phyloP scores from a whole-genome alignment of 176 grass and related monocot genomes.

The Bromus sterilis region DNA sequence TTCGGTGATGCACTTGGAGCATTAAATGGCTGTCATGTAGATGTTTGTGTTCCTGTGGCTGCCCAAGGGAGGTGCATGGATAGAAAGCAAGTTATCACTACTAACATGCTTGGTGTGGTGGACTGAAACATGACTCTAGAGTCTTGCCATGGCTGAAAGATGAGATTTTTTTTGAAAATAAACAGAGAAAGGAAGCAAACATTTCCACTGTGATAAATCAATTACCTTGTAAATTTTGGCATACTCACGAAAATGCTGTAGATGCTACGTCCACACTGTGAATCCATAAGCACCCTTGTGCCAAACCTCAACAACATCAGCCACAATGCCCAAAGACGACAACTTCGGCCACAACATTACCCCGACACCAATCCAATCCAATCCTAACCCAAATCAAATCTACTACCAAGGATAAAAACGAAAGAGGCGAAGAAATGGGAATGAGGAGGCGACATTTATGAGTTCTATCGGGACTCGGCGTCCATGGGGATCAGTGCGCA shows the following conservation, averaged over 20 bases:
- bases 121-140: too few species aligned
- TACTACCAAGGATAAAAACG: too few species aligned
- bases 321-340: conserved; percentile 24
- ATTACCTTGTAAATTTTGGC: conserved; percentile 93
- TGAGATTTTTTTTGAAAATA: background rate
- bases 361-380: background rate
- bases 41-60: too few species aligned
- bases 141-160: too few species aligned
- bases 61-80: too few species aligned
- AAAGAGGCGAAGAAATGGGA: background rate
- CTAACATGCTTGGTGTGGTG: too few species aligned
- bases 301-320: conserved; percentile 51
- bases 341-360: conserved; percentile 31
- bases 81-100: too few species aligned
- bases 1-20: too few species aligned
- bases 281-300: conserved; percentile 93
- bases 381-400: background rate
- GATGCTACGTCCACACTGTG: conserved; percentile 81
- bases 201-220: background rate
- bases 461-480: conserved; percentile 41
- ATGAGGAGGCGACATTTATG: background rate
- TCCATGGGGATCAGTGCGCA: conserved; percentile 55
- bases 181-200: conserved; percentile 16
- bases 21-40: too few species aligned
- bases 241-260: conserved; percentile 86